Evolutionary conservation across 768 basidiomycete species (phyloP), one percentile per base, ranked within the genome.

Genomic region (Imleria badia): DNA sequence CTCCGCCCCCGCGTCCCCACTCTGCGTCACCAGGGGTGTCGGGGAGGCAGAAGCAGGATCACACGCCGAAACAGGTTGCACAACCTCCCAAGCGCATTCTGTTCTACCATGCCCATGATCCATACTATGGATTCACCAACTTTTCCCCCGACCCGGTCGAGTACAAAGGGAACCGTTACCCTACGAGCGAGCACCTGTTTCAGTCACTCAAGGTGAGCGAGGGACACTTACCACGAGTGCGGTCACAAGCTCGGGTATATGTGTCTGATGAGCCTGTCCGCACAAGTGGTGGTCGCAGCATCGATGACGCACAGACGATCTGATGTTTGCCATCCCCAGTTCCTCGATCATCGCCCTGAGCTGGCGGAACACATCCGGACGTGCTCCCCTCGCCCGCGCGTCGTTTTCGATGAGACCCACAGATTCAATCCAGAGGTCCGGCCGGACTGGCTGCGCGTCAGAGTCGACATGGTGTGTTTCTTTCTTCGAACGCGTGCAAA

Each of bases 101-200:
- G 41, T 71, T 71, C 57, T 69, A 68, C 60, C 66, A 66, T 39
- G 67, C 63, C 43, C 49, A 64, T n/a, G 64, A 66, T 50, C 70
- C 67, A 22, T 56, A 72, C 57, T 74, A 77, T 48, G 72, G 73
- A 14, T 77, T 77, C 60, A 75, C 76, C 47, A 77, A 77, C 60
- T 76, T 76, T 54, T 79, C 78, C 5, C 61, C 75, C 6, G 73
- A 79, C 59, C 62, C 72, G 5, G 70, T 81, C 30, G 60, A 66
- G 20, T 78, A 76, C 54, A 52, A 59, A 13, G 73, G 75, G 14
- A 74, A 70, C 56, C 41, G 57, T 3, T 80, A 80, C 54, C 75
- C 75, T 1, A 79, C 79, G 11, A 75, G 75, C 44, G 78, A 79
- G 56, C 79, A 80, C 57, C 58, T 80, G 38, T 80, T 76, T 46